Evolutionary conservation across 2,329 filamentous ascomycete genomes (phyloP), one percentile per base, ranked within the genome.

Genomic region (Xylaria sp.): DNA sequence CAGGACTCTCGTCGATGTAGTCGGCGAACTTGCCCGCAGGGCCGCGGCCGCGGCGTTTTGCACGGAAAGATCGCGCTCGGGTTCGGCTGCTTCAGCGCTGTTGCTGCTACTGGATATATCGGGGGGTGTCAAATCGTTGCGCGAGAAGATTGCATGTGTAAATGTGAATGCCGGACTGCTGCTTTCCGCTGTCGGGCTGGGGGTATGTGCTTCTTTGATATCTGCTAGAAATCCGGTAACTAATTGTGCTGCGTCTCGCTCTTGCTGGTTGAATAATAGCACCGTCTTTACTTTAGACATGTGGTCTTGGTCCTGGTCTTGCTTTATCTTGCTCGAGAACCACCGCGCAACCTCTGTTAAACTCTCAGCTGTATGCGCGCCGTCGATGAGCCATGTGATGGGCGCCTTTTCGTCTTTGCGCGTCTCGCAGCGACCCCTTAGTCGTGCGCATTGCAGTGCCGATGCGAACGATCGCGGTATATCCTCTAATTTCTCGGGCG

Each of bases 221-320:
- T 85, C 86, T 9, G 80, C 74, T 59, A 92, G 81, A 1, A 97
- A 79, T 0, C 83, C 83, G 33, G 78, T 78, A 2, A 94, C 84
- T 1, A 96, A 82, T 15, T 84, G 80, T 3, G 80, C 78, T 4
- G 91, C 91, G 72, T 97, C 89, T 33, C 93, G 87, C 9, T 92
- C 92, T 73, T 97, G 92, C 76, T 97, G 94, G 76, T 97, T 97
- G 82, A 98, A 98, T 50, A 98, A 84, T 47, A 98, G 79, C 0
- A 92, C 80, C 5, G 79, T 74, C 46, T 80, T 55, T 7, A 74
- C 73, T 0, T 65, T 61, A 19, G 3, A 0, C 9, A n/a, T n/a
- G 19, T 9, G 4, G 33, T 23, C 3, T 12, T 8, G 0, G 58
- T 43, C n/a, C n/a, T n/a, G n/a, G n/a, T n/a, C n/a, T n/a, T n/a